phyloP scores from a whole-genome alignment of 129 eudicot species.

The Kitagawia praeruptora region DNA sequence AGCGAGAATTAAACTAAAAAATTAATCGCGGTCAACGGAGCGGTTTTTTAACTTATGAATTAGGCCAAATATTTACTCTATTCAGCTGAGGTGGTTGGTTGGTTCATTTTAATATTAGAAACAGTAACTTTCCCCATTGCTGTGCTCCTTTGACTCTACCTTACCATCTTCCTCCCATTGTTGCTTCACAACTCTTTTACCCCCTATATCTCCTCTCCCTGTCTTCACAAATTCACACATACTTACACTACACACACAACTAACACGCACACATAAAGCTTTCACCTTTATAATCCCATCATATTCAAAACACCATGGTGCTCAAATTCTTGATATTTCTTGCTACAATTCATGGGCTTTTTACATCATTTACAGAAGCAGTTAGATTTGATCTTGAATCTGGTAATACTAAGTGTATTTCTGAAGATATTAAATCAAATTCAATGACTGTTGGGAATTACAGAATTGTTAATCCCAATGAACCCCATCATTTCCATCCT shows the following conservation, averaged over 20 bases:
- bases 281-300: not conserved
- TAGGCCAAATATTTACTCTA: too few species aligned
- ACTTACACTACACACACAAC: not conserved
- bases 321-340: not conserved
- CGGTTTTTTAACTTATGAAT: too few species aligned
- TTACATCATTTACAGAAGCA: conserved; percentile 36
- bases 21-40: too few species aligned
- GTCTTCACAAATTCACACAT: not conserved
- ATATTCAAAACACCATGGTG: not conserved
- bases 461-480: conserved; percentile 60
- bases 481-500: conserved; percentile 33
- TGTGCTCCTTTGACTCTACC: not conserved
- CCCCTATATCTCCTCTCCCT: not conserved
- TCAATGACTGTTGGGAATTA: conserved; percentile 89
- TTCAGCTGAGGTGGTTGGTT: too few species aligned
- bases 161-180: not conserved
- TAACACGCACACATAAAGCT: not conserved
- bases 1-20: too few species aligned
- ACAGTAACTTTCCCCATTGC: too few species aligned
- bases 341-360: conserved; percentile 15
- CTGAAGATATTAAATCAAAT: conserved; percentile 78
- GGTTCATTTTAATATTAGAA: too few species aligned
- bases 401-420: conserved; percentile 76
- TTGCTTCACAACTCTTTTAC: too few species aligned
- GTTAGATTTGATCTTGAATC: conserved; percentile 79